Base-by-base conservation (phyloP, 148 eudicot genomes). In the Camellia sinensis region DNA sequence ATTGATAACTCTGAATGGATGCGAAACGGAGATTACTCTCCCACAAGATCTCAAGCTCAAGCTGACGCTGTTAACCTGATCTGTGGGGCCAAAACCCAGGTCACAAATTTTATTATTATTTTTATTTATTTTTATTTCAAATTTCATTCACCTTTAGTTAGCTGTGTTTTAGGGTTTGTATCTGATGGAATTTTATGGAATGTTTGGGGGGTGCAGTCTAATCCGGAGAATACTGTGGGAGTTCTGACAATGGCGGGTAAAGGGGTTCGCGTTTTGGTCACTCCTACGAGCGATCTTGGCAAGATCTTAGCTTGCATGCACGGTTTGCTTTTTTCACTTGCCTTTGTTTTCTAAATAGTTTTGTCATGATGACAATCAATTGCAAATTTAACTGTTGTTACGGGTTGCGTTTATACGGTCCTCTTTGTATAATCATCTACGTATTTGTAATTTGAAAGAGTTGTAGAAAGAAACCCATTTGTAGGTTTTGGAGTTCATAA, bases 301-400 rank as follows among this genome's bases (percentile, higher is more conserved):
- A 94, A 94, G 90, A 94, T 97, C 68, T 82, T 94, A 82, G 95
- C 95, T 78, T 92, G 99, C 89, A 94, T 94, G 97, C 98, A 97
- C 78, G 98, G 98, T 97, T 78, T 89, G 92, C 76, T 76, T 82
- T 79, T 78, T 63, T 52, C 37, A 6, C 63, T 29, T 73, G 67
- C 63, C n/a, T 73, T 65, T 67, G 40, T 17, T 71, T 78, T 78
- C 74, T 64, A 6, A 29, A 29, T 80, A 1, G 15, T 15, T 80
- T 17, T 74, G 54, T 53, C 12, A 29, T 7, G 43, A 29, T 7
- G 43, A 54, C 15, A 54, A 37, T 37, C 6, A 54, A 14, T 50
- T 73, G 15, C 7, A 3, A 14, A 73, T 54, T 73, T 73, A 14
- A 54, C 13, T 73, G 56, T 70, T 72, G 11, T 37, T 56, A 53